Evolutionary conservation across 2,329 filamentous ascomycete species (phyloP).

Genomic region (Neofusicoccum ribis): DNA sequence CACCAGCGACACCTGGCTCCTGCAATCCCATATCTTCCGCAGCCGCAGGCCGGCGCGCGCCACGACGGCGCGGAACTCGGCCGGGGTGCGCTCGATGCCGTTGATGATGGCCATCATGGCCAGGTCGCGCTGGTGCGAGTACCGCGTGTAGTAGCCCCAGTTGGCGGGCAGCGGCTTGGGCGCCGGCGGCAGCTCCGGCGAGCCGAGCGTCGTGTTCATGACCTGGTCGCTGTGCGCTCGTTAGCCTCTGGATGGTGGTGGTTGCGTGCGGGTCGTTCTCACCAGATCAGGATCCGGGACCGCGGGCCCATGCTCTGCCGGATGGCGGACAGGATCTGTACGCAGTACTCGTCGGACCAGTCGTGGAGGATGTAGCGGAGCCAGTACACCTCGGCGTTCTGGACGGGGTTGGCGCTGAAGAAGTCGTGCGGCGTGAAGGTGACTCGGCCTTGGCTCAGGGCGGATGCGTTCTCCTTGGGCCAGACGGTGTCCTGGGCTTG

Average conservation of each 20-base stretch:
- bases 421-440: slow-evolving; percentile 56
- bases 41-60: slow-evolving; percentile 32
- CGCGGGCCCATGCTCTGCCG: slow-evolving; percentile 19
- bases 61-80: slow-evolving; percentile 31
- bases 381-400: slow-evolving; percentile 58
- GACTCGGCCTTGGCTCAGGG: slow-evolving; percentile 26
- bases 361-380: slow-evolving; percentile 64
- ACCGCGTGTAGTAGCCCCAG: slow-evolving; percentile 36
- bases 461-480: slow-evolving; percentile 30
- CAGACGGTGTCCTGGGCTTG: slow-evolving; percentile 31
- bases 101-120: slow-evolving; percentile 39
- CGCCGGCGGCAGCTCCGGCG: slow-evolving; percentile 29
- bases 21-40: slow-evolving; percentile 34
- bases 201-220: slow-evolving; percentile 38
- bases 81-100: slow-evolving; percentile 39
- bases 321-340: slow-evolving; percentile 30
- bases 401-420: slow-evolving; percentile 56
- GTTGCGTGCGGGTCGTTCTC: no score
- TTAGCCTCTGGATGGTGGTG: no score
- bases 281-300: slow-evolving; percentile 21
- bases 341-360: slow-evolving; percentile 53
- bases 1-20: slow-evolving; percentile 35
- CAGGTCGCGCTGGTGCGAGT: slow-evolving; percentile 35
- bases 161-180: slow-evolving; percentile 37
- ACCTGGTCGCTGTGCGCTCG: slow-evolving; percentile 31